Evolutionary conservation across 2,329 filamentous ascomycete species (phyloP).

Genomic region (Monascus ruber): DNA sequence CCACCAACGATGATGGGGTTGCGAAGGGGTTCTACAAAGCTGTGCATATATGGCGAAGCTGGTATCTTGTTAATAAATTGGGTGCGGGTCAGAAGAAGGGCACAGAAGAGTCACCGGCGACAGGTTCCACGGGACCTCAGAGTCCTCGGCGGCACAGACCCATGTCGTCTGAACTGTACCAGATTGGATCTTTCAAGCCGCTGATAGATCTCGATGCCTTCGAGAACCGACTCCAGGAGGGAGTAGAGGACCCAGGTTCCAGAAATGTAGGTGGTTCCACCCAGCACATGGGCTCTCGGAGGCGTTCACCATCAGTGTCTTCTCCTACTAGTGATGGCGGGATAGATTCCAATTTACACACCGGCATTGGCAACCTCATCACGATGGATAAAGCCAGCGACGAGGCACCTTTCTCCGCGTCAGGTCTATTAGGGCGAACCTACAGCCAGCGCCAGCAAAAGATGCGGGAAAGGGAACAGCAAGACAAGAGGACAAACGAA

Average conservation of each 20-base stretch:
- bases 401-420: constrained; percentile 23
- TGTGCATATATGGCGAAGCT: constrained; percentile 77
- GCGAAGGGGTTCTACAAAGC: constrained; percentile 59
- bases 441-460: constrained; percentile 29
- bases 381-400: constrained; percentile 6
- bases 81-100: constrained; percentile 40
- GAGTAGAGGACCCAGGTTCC: neutral
- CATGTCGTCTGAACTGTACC: constrained; percentile 35
- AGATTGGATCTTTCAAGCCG: constrained; percentile 56
- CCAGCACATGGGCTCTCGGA: constrained; percentile 8
- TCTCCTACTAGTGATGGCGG: neutral
- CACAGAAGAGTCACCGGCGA: constrained; percentile 8
- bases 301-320: constrained; percentile 1
- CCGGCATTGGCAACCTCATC: constrained; percentile 3
- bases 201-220: constrained; percentile 53
- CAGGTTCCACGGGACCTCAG: constrained; percentile 21
- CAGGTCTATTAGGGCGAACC: constrained; percentile 27
- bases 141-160: constrained; percentile 12
- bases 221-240: constrained; percentile 29
- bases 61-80: constrained; percentile 71
- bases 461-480: constrained; percentile 29
- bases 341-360: neutral
- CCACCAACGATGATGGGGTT: constrained; percentile 57
- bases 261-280: neutral
- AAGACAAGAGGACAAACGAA: constrained; percentile 24